A percentile compares a stretch with the other conserved stretches of the same genome.
These are phyloP conservation scores for Stromatinia cepivora DNA, from an alignment of 2,329 filamentous ascomycete species.

Conservation along the genomic window DNA sequence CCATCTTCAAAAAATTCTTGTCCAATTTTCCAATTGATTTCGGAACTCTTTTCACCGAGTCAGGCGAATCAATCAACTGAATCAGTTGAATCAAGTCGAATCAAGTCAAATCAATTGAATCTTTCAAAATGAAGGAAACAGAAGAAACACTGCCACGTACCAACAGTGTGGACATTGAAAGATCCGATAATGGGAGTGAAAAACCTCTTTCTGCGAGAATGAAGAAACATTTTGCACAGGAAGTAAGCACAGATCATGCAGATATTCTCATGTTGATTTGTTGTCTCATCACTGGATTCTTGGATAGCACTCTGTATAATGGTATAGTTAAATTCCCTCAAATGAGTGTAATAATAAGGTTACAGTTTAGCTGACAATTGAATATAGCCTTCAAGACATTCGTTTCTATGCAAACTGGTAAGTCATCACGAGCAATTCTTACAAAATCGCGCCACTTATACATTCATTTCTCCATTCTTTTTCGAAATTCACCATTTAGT, in stretches of 20 bases:
- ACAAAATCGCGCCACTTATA: background rate
- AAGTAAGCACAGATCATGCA: constrained; percentile 21
- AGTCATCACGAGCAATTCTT: constrained; percentile 30
- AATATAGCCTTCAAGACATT: constrained; percentile 24
- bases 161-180: constrained; percentile 2
- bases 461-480: background rate
- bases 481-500: too few species aligned
- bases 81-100: too few species aligned
- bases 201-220: constrained; percentile 1
- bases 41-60: background rate
- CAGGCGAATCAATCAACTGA: background rate
- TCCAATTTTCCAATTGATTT: background rate
- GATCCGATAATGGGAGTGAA: background rate
- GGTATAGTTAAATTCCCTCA: constrained; percentile 11
- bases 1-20: background rate
- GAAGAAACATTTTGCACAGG: constrained; percentile 10
- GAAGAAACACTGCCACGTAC: constrained; percentile 4
- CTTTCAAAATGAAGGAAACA: constrained; percentile 5
- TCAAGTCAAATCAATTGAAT: too few species aligned
- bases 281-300: constrained; percentile 74
- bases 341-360: background rate
- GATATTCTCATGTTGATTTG: constrained; percentile 56
- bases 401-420: constrained; percentile 60
- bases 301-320: constrained; percentile 60
- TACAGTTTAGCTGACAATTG: constrained; percentile 15